A percentile compares a stretch with the other conserved stretches of the same genome.
phyloP scores from a whole-genome alignment of 768 basidiomycete genomes.

The Termitomyces sp. region DNA sequence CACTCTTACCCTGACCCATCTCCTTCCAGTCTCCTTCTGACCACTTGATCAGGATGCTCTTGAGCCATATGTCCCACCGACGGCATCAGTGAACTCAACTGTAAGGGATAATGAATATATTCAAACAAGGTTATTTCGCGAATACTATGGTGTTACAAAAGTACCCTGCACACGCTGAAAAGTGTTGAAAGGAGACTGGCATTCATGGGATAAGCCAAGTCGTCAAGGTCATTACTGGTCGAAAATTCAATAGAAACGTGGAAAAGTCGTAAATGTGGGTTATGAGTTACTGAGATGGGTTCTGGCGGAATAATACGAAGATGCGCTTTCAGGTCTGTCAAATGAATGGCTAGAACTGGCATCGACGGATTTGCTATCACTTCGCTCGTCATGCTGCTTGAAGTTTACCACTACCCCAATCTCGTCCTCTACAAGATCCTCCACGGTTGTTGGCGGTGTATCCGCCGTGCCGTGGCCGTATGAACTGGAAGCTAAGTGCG shows the following conservation, averaged over 20 bases:
- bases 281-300: constrained; percentile 21
- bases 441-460: constrained; percentile 15
- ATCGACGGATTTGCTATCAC: not conserved
- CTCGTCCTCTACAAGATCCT: constrained; percentile 10
- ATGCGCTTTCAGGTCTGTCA: constrained; percentile 25
- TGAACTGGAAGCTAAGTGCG: constrained; percentile 7
- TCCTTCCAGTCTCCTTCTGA: not conserved
- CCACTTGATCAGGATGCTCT: not conserved
- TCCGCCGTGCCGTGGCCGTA: constrained; percentile 8
- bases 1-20: not conserved
- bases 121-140: no score
- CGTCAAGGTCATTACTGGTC: not conserved
- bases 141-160: not conserved
- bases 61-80: not conserved
- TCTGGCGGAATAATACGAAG: constrained; percentile 31
- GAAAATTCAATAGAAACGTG: not conserved
- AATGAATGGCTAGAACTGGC: constrained; percentile 1
- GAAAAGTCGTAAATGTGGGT: not conserved
- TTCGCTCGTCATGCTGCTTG: not conserved
- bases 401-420: not conserved
- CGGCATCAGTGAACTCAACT: not conserved
- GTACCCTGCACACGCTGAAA: not conserved
- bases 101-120: not conserved
- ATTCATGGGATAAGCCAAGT: not conserved
- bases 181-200: not conserved